Base-by-base conservation (phyloP, 176 grass and related monocot genomes). In the Rhynchospora pubera region DNA sequence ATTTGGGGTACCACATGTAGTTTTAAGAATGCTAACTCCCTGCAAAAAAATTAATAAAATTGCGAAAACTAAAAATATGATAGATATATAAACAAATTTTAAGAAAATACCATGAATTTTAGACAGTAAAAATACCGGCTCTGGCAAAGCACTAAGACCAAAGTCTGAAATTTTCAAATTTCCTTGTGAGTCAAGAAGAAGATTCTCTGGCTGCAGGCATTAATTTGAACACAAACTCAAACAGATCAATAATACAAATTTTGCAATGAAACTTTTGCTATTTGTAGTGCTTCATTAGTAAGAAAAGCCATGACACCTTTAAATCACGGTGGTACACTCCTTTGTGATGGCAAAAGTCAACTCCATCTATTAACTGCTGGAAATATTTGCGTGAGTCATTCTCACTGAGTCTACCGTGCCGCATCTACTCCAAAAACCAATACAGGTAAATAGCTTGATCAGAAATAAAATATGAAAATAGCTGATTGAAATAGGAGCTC, bases 151-250 rank as follows among this genome's bases (percentile, higher is more conserved):
- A 64, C 96, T 98, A 15, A 98, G 89, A 85, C 96, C 96, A 11
- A 98, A 98, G 84, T 98, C 96, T 67, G 96, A 98, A 90, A 98
- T 98, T 98, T 93, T 98, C 75, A 98, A 86, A 88, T 90, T 94
- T 57, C 96, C 96, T 88, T 98, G 96, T 5, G 92, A 98, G 45
- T 98, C 92, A 57, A 98, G 96, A 19, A 98, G 92, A 30, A 98
- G 92, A 86, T 98, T 98, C 89, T 98, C 96, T 57, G 96, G 96
- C 96, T 98, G 87, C 85, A 89, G 53, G 64, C 52, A 91, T 73
- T 53, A 23, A 51, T 46, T 2, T 47, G 24, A 21, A 30, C 48
- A 75, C 19, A 74, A 73, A 50, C 4, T 26, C 45, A 90, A 85
- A 76, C 15, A 80, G 43, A 70, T 82, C 50, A 93, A 82, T 5